A percentile compares a stretch with the other conserved stretches of the same genome.
phyloP scores from a whole-genome alignment of 805 yeast species.

The Dipodascus geniculatus region DNA sequence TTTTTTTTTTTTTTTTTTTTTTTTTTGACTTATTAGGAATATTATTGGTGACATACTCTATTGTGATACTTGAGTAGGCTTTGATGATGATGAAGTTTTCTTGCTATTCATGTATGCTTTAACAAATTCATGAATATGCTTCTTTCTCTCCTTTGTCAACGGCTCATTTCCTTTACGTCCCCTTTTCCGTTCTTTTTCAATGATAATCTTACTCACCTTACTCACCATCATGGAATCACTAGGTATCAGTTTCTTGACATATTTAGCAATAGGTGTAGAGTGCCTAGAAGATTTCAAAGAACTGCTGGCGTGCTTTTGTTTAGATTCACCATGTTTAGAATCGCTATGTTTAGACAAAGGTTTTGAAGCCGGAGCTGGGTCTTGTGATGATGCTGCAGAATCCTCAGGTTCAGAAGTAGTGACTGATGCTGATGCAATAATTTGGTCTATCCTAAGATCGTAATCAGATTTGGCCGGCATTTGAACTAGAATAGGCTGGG shows the following conservation, averaged over 20 bases:
- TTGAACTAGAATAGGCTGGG: conserved; percentile 3
- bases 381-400: conserved; percentile 3
- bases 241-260: conserved; percentile 76
- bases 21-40: no score
- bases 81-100: background rate
- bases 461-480: background rate
- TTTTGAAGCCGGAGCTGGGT: conserved; percentile 3
- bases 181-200: conserved; percentile 50
- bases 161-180: conserved; percentile 31
- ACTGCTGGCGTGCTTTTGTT: conserved; percentile 6
- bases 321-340: conserved; percentile 6
- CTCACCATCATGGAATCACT: conserved; percentile 48
- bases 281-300: background rate
- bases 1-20: no score
- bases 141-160: conserved; percentile 49
- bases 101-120: conserved; percentile 47
- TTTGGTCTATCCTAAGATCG: background rate
- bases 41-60: no score
- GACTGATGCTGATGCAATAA: background rate
- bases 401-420: background rate
- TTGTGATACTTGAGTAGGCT: background rate
- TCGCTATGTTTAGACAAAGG: background rate
- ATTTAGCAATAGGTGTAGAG: conserved; percentile 42
- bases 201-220: conserved; percentile 59
- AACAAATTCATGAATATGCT: conserved; percentile 57